Evolutionary conservation across 1,284 basidiomycete genomes (phyloP).

Genomic region (Puccinia hordei): DNA sequence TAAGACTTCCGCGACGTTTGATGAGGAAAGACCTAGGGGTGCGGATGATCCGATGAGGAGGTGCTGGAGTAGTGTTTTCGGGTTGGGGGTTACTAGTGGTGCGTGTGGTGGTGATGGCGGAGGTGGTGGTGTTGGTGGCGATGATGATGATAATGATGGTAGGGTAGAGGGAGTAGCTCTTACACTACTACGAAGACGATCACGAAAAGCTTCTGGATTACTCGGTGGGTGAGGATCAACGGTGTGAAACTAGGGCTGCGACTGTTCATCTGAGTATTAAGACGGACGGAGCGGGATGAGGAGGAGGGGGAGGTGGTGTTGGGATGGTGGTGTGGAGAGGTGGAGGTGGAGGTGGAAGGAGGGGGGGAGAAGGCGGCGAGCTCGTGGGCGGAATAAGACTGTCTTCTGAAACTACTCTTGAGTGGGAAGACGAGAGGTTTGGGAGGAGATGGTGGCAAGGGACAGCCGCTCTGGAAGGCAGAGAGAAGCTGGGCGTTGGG

Average conservation of each 20-base stretch:
- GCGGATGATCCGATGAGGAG: conserved; percentile 34
- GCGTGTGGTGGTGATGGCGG: no score
- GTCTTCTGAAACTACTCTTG: conserved; percentile 42
- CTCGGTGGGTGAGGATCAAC: background rate
- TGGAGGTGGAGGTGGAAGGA: background rate
- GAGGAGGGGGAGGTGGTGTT: background rate
- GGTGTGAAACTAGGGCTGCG: conserved; percentile 25
- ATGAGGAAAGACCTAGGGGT: conserved; percentile 42
- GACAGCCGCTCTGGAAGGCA: background rate
- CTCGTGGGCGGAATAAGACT: conserved; percentile 39
- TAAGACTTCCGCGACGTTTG: conserved; percentile 33
- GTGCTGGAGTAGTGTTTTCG: background rate
- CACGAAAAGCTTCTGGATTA: background rate
- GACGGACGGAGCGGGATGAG: background rate
- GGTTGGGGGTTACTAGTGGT: background rate
- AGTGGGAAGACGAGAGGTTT: conserved; percentile 27
- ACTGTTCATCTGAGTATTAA: conserved; percentile 43
- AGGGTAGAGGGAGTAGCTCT: conserved; percentile 1
- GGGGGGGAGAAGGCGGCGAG: conserved; percentile 15
- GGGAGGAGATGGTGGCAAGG: background rate
- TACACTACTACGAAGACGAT: conserved; percentile 14
- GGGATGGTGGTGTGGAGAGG: background rate
- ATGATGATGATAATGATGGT: background rate
- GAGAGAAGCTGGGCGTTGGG: conserved; percentile 38
- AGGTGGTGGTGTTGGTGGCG: background rate